phyloP scores from a whole-genome alignment of 495 filamentous ascomycete genomes.

The Paragyromitra xinjiangensis region DNA sequence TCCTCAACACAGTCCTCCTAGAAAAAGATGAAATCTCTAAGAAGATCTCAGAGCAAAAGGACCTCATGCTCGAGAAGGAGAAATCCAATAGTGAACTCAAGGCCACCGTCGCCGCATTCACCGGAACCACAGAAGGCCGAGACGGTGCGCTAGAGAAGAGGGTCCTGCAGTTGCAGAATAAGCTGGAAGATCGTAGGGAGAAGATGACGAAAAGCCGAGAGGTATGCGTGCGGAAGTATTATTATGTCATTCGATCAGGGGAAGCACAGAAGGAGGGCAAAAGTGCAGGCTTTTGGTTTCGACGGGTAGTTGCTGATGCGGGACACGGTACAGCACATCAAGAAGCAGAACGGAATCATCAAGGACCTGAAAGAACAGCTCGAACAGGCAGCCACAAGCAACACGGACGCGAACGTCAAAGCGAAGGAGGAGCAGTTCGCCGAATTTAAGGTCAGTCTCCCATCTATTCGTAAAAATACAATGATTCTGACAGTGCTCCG shows the following conservation, averaged over 20 bases:
- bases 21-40: slow-evolving; percentile 58
- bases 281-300: slow-evolving; percentile 35
- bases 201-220: slow-evolving; percentile 57
- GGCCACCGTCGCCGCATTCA: slow-evolving; percentile 57
- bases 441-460: slow-evolving; percentile 55
- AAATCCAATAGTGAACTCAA: slow-evolving; percentile 56
- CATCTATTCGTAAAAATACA: background rate
- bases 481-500: slow-evolving; percentile 9
- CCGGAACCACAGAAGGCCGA: slow-evolving; percentile 55
- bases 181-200: slow-evolving; percentile 58
- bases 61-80: slow-evolving; percentile 57
- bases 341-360: slow-evolving; percentile 69
- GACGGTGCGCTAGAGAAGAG: slow-evolving; percentile 58
- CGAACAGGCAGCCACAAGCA: slow-evolving; percentile 63
- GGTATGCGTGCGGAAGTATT: slow-evolving; percentile 56
- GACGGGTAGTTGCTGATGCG: slow-evolving; percentile 50
- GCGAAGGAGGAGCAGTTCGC: slow-evolving; percentile 63
- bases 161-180: slow-evolving; percentile 54
- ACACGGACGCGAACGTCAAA: slow-evolving; percentile 60
- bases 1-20: slow-evolving; percentile 60
- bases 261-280: slow-evolving; percentile 36
- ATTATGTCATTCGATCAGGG: slow-evolving; percentile 46
- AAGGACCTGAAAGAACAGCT: slow-evolving; percentile 68
- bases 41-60: slow-evolving; percentile 57
- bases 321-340: slow-evolving; percentile 64